A percentile compares a stretch with the other conserved stretches of the same genome.
Conservation (phyloP, 805 yeast genomes). For the Sugiyamaella americana region DNA sequence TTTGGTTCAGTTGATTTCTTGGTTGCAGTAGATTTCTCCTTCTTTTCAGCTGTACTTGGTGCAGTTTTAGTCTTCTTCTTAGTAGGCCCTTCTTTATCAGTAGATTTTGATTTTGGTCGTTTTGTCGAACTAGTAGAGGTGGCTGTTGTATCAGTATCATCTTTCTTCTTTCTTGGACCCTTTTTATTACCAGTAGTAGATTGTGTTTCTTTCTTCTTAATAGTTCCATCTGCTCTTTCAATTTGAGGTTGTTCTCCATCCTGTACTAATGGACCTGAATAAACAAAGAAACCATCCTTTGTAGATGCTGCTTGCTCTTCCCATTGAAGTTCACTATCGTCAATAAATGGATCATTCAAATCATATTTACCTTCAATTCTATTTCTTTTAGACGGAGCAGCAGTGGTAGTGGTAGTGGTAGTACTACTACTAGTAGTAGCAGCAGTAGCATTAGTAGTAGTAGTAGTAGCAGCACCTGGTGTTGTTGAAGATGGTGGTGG, state of each 20-base stretch:
- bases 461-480: slow-evolving; percentile 7
- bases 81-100: slow-evolving; percentile 6
- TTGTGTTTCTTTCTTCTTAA: slow-evolving; percentile 24
- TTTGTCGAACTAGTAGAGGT: slow-evolving; percentile 9
- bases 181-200: slow-evolving; percentile 7
- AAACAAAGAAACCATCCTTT: slow-evolving; percentile 92
- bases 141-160: slow-evolving; percentile 2
- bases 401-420: slow-evolving; percentile 1
- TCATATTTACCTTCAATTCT: slow-evolving; percentile 89
- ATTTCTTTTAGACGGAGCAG: slow-evolving; percentile 39
- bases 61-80: slow-evolving; percentile 8
- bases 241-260: slow-evolving; percentile 37
- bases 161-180: slow-evolving; percentile 4
- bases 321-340: slow-evolving; percentile 85
- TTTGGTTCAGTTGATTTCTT: slow-evolving; percentile 12
- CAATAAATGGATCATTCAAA: slow-evolving; percentile 89
- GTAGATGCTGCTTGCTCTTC: slow-evolving; percentile 92
- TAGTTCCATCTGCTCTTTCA: slow-evolving; percentile 41
- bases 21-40: slow-evolving; percentile 11
- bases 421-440: not conserved
- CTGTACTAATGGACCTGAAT: slow-evolving; percentile 74
- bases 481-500: too few relatives aligned
- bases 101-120: slow-evolving; percentile 5
- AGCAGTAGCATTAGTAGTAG: slow-evolving; percentile 3
- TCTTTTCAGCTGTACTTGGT: slow-evolving; percentile 2